Conservation (phyloP, 768 basidiomycete genomes). For the Suillus luteus region DNA sequence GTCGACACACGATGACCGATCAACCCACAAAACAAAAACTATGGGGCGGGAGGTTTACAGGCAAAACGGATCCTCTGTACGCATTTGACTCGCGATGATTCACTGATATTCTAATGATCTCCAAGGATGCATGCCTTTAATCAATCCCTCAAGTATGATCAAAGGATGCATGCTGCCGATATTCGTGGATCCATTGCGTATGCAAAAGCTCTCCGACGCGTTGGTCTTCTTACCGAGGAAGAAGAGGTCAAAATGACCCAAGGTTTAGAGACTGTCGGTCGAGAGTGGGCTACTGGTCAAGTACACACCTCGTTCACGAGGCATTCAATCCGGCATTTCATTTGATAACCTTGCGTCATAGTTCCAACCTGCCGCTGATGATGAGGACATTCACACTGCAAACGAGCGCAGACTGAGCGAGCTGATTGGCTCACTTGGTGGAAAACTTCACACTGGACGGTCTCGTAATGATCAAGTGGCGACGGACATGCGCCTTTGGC, state of each 20-base stretch:
- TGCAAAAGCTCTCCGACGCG: constrained; percentile 79
- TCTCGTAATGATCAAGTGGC: constrained; percentile 99
- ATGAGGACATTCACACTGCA: constrained; percentile 99
- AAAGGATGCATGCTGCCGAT: constrained; percentile 91
- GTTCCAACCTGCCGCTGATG: constrained; percentile 82
- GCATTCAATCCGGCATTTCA: not conserved
- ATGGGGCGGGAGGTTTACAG: constrained; percentile 90
- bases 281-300: constrained; percentile 82
- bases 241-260: constrained; percentile 74
- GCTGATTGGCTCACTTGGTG: constrained; percentile 88
- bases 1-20: constrained; percentile 33
- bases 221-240: constrained; percentile 76
- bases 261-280: constrained; percentile 73
- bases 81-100: constrained; percentile 14
- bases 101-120: constrained; percentile 7
- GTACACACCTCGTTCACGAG: constrained; percentile 44
- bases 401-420: constrained; percentile 95
- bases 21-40: constrained; percentile 68
- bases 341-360: constrained; percentile 29
- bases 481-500: constrained; percentile 97
- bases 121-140: constrained; percentile 96
- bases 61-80: constrained; percentile 69
- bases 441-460: constrained; percentile 96
- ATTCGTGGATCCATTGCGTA: constrained; percentile 96
- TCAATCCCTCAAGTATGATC: constrained; percentile 92